These are phyloP conservation scores for Paragyromitra xinjiangensis DNA, from an alignment of 495 filamentous ascomycete species.

Conservation along the genomic window DNA sequence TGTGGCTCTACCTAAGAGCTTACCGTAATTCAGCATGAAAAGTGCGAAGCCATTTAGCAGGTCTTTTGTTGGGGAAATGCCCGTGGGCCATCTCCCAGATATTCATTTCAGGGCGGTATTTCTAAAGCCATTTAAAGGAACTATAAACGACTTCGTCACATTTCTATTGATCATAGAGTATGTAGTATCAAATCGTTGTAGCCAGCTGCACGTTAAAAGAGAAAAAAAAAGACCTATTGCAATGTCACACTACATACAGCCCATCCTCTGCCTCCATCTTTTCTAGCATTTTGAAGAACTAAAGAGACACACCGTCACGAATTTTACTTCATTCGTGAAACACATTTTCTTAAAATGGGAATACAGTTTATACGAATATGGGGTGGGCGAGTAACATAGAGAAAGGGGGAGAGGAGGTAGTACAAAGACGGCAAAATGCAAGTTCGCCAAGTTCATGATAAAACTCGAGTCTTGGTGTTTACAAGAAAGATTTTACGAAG, in stretches of 20 bases:
- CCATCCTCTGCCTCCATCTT: slow-evolving; percentile 55
- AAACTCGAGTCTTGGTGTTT: slow-evolving; percentile 43
- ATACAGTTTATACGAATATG: slow-evolving; percentile 48
- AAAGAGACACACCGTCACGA: slow-evolving; percentile 27
- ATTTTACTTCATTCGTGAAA: slow-evolving; percentile 33
- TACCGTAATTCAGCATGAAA: no score
- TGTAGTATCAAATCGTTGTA: background rate
- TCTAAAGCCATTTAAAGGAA: no score
- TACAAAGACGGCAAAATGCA: slow-evolving; percentile 35
- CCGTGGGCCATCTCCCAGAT: no score
- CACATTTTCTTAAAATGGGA: slow-evolving; percentile 37
- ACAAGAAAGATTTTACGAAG: slow-evolving; percentile 82
- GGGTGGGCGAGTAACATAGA: slow-evolving; percentile 20
- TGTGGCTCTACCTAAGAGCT: no score
- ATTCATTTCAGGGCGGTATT: no score
- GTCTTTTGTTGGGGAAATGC: no score
- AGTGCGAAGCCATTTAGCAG: no score
- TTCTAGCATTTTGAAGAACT: slow-evolving; percentile 61
- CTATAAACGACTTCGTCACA: no score
- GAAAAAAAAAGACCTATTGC: slow-evolving; percentile 61
- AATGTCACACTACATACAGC: slow-evolving; percentile 63
- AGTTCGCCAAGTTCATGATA: slow-evolving; percentile 67
- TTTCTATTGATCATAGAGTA: no score
- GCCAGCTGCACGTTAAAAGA: slow-evolving; percentile 24
- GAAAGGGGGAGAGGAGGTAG: slow-evolving; percentile 10